Evolutionary conservation across 306 rosid species (phyloP).

Genomic region (Alnus glutinosa): DNA sequence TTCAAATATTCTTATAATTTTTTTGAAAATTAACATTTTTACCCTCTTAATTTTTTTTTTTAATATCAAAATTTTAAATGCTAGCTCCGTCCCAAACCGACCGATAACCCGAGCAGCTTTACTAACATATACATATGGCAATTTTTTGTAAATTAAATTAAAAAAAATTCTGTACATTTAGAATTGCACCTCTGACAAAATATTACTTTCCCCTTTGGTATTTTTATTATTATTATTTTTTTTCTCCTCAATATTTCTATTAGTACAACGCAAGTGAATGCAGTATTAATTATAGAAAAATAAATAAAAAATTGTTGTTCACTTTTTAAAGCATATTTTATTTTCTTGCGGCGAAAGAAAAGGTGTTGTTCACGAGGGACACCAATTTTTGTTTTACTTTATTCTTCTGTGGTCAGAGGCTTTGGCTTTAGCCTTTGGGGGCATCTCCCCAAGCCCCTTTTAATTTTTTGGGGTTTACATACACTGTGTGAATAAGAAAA

Average conservation of each 20-base stretch:
- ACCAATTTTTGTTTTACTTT: slow-evolving; percentile 35
- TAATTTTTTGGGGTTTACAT: not conserved
- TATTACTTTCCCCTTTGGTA: slow-evolving; percentile 4
- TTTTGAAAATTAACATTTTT: too few relatives aligned
- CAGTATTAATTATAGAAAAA: not conserved
- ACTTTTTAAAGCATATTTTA: slow-evolving; percentile 38
- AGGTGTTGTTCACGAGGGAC: slow-evolving; percentile 64
- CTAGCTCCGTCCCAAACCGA: too few relatives aligned
- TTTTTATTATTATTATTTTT: not conserved
- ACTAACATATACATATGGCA: too few relatives aligned
- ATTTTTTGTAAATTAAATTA: too few relatives aligned
- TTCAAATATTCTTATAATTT: too few relatives aligned
- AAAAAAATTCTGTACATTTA: too few relatives aligned
- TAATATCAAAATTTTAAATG: too few relatives aligned
- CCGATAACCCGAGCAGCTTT: too few relatives aligned
- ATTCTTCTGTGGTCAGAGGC: slow-evolving; percentile 42
- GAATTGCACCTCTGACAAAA: slow-evolving; percentile 42
- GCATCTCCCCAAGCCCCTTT: slow-evolving; percentile 33
- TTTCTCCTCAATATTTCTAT: not conserved
- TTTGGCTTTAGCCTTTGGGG: slow-evolving; percentile 3
- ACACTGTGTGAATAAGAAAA: not conserved
- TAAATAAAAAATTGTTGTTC: slow-evolving; percentile 1
- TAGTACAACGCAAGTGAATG: not conserved
- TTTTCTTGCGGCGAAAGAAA: slow-evolving; percentile 71
- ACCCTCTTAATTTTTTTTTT: too few relatives aligned